These are phyloP conservation scores for Fusarium setosum DNA, from an alignment of 2,329 filamentous ascomycete genomes.

Conservation along the genomic window DNA sequence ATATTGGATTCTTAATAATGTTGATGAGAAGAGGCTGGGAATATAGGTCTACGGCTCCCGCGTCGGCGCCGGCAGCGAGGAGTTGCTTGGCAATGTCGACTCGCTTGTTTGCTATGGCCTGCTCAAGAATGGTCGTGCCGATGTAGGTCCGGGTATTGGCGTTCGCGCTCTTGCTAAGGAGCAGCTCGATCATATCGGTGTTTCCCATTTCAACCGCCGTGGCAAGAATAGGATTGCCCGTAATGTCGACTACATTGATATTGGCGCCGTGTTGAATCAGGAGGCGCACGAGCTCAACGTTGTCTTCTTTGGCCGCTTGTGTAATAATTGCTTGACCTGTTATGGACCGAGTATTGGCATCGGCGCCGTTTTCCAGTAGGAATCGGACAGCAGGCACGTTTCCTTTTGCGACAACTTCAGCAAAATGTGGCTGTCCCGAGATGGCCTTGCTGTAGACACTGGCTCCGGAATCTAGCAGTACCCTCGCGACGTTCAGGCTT, in stretches of 20 bases:
- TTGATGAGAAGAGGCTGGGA: neutral
- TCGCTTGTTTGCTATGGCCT: neutral
- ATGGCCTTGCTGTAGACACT: neutral
- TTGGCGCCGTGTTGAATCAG: neutral
- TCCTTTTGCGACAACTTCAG: constrained; percentile 6
- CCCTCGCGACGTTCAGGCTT: constrained; percentile 6
- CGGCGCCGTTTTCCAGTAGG: constrained; percentile 13
- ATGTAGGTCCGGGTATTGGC: neutral
- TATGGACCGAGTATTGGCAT: neutral
- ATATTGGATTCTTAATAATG: no score
- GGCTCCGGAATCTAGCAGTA: constrained; percentile 4
- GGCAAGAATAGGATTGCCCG: neutral
- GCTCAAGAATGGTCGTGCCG: neutral
- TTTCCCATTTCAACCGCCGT: neutral
- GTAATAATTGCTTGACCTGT: neutral
- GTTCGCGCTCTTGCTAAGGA: constrained; percentile 26
- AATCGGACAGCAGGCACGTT: constrained; percentile 1
- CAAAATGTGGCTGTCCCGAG: constrained; percentile 10
- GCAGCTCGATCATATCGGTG: constrained; percentile 17
- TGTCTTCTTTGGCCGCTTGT: constrained; percentile 1
- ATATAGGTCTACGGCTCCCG: neutral
- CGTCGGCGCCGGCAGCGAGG: neutral
- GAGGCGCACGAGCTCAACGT: neutral
- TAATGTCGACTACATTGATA: neutral
- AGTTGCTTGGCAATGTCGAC: neutral